Conservation (phyloP, 176 grass and related monocot species). For the Phoenix roebelenii region DNA sequence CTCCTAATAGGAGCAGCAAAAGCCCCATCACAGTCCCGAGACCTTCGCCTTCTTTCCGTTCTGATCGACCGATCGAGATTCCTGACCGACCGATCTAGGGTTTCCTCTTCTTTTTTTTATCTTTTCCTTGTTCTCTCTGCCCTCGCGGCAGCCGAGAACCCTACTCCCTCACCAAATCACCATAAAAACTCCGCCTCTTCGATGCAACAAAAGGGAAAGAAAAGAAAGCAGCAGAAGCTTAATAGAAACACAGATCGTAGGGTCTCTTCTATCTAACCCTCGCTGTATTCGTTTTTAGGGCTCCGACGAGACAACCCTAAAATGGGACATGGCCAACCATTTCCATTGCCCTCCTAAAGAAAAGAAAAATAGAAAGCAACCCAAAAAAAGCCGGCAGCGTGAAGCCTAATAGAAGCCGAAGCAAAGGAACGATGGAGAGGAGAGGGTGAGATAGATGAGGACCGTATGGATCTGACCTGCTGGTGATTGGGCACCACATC, state of each 20-base stretch:
- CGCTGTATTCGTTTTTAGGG: no score
- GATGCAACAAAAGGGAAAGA: no score
- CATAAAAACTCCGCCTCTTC: no score
- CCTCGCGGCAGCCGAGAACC: no score
- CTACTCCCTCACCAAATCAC: no score
- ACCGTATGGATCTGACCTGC: conserved; percentile 9
- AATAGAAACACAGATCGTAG: no score
- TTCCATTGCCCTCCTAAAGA: no score
- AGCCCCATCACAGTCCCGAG: not conserved
- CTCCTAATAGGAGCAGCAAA: not conserved
- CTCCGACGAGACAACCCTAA: no score
- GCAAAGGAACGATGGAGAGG: not conserved
- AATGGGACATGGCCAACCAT: no score
- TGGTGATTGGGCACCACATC: conserved; percentile 26
- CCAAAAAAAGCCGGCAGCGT: not conserved
- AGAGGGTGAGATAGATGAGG: not conserved
- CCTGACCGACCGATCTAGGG: conserved; percentile 3
- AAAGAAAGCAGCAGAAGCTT: not conserved
- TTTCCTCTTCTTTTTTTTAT: not conserved
- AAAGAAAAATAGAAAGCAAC: not conserved
- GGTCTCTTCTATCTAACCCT: no score
- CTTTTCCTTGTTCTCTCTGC: not conserved
- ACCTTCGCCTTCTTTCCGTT: no score
- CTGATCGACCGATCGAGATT: no score
- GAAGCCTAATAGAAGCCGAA: not conserved